Conservation (phyloP, 2,329 filamentous ascomycete species). For the Lecanicillium sp. region DNA sequence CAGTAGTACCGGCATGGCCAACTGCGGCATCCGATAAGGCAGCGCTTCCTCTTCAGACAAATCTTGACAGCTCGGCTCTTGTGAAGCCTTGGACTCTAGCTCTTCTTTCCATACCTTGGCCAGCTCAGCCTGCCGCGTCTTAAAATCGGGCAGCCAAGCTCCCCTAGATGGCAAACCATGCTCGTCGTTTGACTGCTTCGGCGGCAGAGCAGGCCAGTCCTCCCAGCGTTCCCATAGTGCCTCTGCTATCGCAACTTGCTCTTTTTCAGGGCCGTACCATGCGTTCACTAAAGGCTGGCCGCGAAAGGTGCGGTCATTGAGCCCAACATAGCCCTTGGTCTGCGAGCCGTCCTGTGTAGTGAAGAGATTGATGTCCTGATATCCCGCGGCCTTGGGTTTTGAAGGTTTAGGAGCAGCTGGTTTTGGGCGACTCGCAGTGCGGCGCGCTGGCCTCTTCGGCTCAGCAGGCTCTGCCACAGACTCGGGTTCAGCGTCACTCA, state of each 20-base stretch:
- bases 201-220: conserved; percentile 30
- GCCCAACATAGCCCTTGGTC: conserved; percentile 25
- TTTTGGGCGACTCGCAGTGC: conserved; percentile 11
- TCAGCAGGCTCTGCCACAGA: conserved; percentile 16
- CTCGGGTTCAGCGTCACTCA: conserved; percentile 16
- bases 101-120: conserved; percentile 20
- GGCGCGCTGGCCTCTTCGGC: conserved; percentile 1
- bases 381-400: conserved; percentile 16
- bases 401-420: conserved; percentile 16
- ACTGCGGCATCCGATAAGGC: conserved; percentile 19
- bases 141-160: conserved; percentile 32
- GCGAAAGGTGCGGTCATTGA: conserved; percentile 24
- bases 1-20: conserved; percentile 23
- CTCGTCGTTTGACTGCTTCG: conserved; percentile 18
- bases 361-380: conserved; percentile 24
- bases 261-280: conserved; percentile 33
- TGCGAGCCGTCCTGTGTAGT: conserved; percentile 21
- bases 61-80: conserved; percentile 1
- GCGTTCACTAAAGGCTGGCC: conserved; percentile 25
- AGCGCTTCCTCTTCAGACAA: conserved; percentile 19
- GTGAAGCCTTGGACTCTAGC: conserved; percentile 11
- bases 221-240: conserved; percentile 33
- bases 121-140: conserved; percentile 22
- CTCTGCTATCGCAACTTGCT: conserved; percentile 25
- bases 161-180: conserved; percentile 22